These are phyloP conservation scores for Carex pumila DNA, from an alignment of 176 grass and related monocot genomes.

Conservation along the genomic window DNA sequence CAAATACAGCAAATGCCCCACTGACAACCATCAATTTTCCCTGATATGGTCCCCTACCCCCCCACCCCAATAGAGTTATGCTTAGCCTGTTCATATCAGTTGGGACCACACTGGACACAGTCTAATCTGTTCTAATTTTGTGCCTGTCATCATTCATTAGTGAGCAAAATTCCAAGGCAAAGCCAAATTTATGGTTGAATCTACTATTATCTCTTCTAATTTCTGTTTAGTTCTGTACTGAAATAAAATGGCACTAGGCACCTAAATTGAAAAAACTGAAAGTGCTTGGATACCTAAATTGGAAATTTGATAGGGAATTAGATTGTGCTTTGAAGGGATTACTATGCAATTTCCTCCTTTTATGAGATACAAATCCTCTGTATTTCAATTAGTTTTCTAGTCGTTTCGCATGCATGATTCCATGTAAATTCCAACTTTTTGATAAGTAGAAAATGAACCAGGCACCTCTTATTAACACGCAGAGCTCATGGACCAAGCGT, in stretches of 20 bases:
- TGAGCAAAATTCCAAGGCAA: not conserved
- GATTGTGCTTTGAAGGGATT: not conserved
- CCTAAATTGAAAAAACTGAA: not conserved
- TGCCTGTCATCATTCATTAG: not conserved
- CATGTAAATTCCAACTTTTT: not conserved
- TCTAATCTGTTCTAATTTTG: not conserved
- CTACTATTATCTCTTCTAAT: not conserved
- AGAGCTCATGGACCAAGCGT: constrained; percentile 78
- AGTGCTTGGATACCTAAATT: not conserved
- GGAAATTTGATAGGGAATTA: not conserved
- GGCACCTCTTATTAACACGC: constrained; percentile 27
- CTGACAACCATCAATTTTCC: too few relatives aligned
- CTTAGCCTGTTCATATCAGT: not conserved
- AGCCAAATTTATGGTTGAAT: not conserved
- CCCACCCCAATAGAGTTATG: not conserved
- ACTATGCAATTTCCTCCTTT: not conserved
- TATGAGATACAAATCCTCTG: not conserved
- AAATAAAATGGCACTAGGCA: not conserved
- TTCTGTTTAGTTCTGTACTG: not conserved
- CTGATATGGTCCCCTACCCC: not conserved
- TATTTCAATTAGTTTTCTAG: not conserved
- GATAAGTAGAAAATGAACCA: constrained; percentile 7
- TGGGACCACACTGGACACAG: not conserved
- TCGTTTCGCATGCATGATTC: not conserved
- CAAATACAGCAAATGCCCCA: too few relatives aligned